Evolutionary conservation across 192 early-diverging fungal species (phyloP), one percentile per base, ranked within the genome.

Genomic region (Gryganskiella cystojenkinii): DNA sequence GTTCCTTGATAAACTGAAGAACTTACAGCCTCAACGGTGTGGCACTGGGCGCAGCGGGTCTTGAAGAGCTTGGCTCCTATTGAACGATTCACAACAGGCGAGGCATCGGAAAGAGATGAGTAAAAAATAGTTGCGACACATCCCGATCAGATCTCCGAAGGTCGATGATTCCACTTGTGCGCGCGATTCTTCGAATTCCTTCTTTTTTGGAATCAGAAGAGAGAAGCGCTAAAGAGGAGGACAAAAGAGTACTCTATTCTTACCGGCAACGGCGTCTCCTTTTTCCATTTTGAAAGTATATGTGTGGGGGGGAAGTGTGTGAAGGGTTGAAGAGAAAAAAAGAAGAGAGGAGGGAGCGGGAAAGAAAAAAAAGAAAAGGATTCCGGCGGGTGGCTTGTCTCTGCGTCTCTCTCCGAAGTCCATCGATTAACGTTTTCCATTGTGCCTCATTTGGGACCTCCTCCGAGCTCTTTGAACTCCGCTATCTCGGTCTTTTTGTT

Each of bases 41-140:
- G 96, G 89, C 97, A 99, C 82, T 96, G 95, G 61, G 97, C 96
- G 71, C 97, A 99, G 66, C 97, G 94, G 74, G 97, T 99, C 90
- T 99, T 99, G 92, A 99, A 99, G 73, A 76, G 73, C 65, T 76
- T 76, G 22, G 65, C 65, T 76, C 73, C 73, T 76, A 68, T 37
- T 25, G 31, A 27, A 8, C 17, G 45, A 44, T 27, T 43, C n/a
- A 24, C 24, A 10, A 56, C 0, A 19, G 56, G 31, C 14, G 55
- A 35, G 24, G 46, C 59, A n/a, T n/a, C n/a, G n/a, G n/a, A n/a
- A 47, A 53, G 34, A 45, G 17, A 11, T 13, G 52, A 70, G 20
- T 13, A 34, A 40, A 58, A 19, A 20, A 24, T 34, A 30, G 44
- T 30, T 40, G 52, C 0, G 33, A 59, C 25, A 55, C 24, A 34